Evolutionary conservation across 2,329 filamentous ascomycete genomes (phyloP), one percentile per base, ranked within the genome.

Genomic region (Apiospora sp.): DNA sequence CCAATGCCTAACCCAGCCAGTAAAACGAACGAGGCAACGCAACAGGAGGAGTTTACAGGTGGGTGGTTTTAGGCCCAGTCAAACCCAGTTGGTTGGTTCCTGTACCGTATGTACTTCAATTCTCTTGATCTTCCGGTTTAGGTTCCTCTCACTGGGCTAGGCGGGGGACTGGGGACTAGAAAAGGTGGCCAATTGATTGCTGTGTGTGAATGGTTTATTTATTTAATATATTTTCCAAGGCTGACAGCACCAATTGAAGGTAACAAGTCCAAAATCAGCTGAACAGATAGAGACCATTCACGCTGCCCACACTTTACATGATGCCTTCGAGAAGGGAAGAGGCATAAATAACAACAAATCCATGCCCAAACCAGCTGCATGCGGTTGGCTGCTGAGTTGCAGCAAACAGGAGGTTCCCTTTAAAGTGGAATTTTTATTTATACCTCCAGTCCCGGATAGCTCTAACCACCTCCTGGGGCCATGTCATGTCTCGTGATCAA

Each of bases 401-500:
- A 24, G 48, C 10, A 49, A 12, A 30, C 51, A 30, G 13, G 24
- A 16, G n/a, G 51, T 54, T 27, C 49, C 27, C 19, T 14, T 3
- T 49, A 34, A 10, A 41, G 30, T 64, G 58, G 58, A 19, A 64
- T 64, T 41, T 10, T 10, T 64, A 41, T 61, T 61, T 37, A 37
- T 61, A 61, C 54, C 54, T 61, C 27, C 27, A 19, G 14, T 2
- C 27, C 51, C 51, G 24, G 24, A 24, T 34, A 61, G 54, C 54
- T 61, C 34, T 8, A 13, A 22, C 19, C 22, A 10, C 22, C 19
- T 10, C 34, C 34, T 37, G 51, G 19, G 22, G 27, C 54, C 54
- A 64, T 41, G 58, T 37, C 58, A 64, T 64, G 58, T 64, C 58
- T 64, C 58, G 58, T 64, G 58, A 64, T 19, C 27, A 30, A 34